These are phyloP conservation scores for Colletotrichum costaricense DNA, from an alignment of 2,329 filamentous ascomycete genomes.

Conservation along the genomic window DNA sequence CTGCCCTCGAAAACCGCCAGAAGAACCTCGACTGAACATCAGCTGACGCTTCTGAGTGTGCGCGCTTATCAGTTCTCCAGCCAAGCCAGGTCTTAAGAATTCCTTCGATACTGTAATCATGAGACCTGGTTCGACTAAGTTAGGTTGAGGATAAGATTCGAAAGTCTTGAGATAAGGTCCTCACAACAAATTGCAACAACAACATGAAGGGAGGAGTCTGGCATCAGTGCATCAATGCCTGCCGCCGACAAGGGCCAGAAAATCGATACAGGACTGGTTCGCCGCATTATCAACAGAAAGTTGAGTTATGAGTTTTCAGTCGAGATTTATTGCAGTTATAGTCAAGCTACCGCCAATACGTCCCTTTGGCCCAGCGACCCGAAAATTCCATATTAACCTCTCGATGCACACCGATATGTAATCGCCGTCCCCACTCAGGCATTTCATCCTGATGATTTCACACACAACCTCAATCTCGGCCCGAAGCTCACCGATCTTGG, in stretches of 20 bases:
- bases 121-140: background rate
- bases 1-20: background rate
- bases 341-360: background rate
- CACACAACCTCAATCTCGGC: background rate
- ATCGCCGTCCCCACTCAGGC: background rate
- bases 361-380: background rate
- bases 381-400: background rate
- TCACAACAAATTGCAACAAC: background rate
- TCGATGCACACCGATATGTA: background rate
- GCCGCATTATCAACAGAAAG: too few species aligned
- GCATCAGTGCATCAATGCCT: too few species aligned
- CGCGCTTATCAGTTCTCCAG: background rate
- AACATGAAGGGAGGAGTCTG: too few species aligned
- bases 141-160: background rate
- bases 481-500: background rate
- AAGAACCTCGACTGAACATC: background rate
- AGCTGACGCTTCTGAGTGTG: background rate
- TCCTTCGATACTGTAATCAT: background rate
- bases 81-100: background rate
- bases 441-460: background rate
- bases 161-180: rapidly evolving
- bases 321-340: background rate
- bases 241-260: too few species aligned
- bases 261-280: background rate
- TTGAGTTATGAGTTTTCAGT: background rate